Evolutionary conservation across 2,329 filamentous ascomycete species (phyloP).

Genomic region (Colletotrichum graminicola): DNA sequence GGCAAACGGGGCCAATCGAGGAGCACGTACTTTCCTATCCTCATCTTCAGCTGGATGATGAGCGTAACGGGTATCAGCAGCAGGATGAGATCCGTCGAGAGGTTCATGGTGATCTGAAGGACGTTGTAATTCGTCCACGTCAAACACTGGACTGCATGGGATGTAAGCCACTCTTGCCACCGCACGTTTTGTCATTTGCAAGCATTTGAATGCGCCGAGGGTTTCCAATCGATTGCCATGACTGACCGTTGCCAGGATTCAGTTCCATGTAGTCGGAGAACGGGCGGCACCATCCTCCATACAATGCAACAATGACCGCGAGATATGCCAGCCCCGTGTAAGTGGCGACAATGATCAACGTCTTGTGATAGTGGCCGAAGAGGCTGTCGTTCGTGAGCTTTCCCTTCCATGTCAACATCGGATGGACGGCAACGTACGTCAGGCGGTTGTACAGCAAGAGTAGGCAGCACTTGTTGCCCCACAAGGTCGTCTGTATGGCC

Average conservation of each 20-base stretch:
- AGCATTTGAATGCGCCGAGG: neutral
- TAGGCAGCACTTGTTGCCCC: conserved; percentile 39
- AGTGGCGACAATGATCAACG: conserved; percentile 15
- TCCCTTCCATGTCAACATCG: neutral
- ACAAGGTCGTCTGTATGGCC: conserved; percentile 37
- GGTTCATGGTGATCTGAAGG: conserved; percentile 35
- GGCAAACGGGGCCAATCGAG: neutral
- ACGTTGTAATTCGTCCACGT: conserved; percentile 37
- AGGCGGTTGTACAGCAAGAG: conserved; percentile 33
- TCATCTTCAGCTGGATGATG: conserved; percentile 33
- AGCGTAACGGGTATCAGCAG: conserved; percentile 28
- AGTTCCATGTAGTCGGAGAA: conserved; percentile 37
- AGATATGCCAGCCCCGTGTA: conserved; percentile 30
- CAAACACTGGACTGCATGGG: conserved; percentile 25
- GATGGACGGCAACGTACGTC: conserved; percentile 7
- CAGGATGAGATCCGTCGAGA: conserved; percentile 37
- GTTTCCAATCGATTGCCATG: no score
- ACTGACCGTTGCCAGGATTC: conserved; percentile 24
- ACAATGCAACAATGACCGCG: conserved; percentile 30
- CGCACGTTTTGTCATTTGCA: no score
- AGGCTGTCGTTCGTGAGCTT: conserved; percentile 18
- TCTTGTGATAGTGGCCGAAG: conserved; percentile 25
- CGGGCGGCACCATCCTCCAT: conserved; percentile 37
- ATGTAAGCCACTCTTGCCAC: neutral
- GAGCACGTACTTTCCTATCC: conserved; percentile 23